A percentile compares a stretch with the other conserved stretches of the same genome.
phyloP scores from a whole-genome alignment of 2,329 filamentous ascomycete genomes.

The Epichloe bromicola region DNA sequence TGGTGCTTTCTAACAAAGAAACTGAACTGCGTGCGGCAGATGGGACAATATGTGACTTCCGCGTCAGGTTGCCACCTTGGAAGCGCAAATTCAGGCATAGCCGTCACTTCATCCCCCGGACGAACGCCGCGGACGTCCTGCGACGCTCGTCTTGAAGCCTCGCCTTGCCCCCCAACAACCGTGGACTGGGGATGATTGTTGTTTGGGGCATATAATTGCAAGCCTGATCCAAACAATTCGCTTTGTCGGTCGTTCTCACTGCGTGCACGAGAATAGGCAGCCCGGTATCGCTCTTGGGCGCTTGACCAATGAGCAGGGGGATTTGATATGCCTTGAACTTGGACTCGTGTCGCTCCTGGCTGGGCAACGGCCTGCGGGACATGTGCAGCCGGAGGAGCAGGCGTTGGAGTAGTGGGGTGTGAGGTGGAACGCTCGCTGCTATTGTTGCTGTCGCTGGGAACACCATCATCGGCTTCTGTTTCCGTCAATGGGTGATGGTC shows the following conservation, averaged over 20 bases:
- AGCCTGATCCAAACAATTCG: not conserved
- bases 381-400: not conserved
- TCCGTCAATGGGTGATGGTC: not conserved
- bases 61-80: conserved; percentile 83
- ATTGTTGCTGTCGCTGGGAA: not conserved
- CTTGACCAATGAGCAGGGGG: not conserved
- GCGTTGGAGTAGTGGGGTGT: not conserved
- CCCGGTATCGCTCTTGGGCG: not conserved
- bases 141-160: not conserved
- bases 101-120: not conserved
- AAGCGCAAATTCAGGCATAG: conserved; percentile 35
- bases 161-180: not conserved
- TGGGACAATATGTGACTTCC: conserved; percentile 72
- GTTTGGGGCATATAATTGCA: not conserved
- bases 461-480: not conserved
- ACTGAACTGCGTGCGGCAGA: conserved; percentile 67
- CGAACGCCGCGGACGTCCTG: not conserved
- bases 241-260: not conserved
- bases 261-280: not conserved
- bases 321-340: not conserved
- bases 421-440: not conserved
- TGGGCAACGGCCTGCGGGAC: not conserved
- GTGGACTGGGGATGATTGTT: not conserved
- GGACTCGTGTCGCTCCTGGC: not conserved
- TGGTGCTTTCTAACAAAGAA: conserved; percentile 87